Percentiles rank a stretch among this genome's conserved stretches.
Conservation (phyloP, 208 protist genomes). For the Trypanosoma theileri region DNA sequence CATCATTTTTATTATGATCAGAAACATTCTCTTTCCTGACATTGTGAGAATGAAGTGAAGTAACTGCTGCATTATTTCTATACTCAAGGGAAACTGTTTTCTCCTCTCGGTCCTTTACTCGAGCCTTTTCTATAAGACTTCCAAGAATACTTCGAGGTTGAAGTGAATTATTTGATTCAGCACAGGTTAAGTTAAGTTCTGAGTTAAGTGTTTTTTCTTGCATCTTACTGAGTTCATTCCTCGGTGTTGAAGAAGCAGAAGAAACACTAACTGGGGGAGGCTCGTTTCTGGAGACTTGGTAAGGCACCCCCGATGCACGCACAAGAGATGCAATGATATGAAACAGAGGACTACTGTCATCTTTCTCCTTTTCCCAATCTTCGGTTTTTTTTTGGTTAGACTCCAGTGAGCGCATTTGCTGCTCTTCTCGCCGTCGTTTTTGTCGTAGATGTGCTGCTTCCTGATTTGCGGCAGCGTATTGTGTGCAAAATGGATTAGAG, state of each 20-base stretch:
- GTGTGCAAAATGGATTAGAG: conserved; percentile 26
- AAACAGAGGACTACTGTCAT: background rate
- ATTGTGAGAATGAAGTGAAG: background rate
- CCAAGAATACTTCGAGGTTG: conserved; percentile 16
- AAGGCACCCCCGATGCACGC: conserved; percentile 11
- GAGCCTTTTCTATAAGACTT: conserved; percentile 23
- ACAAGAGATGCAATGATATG: conserved; percentile 23
- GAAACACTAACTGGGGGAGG: background rate
- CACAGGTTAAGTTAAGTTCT: background rate
- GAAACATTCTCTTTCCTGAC: too few species aligned
- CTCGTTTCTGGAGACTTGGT: background rate
- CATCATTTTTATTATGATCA: background rate
- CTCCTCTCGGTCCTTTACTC: conserved; percentile 7
- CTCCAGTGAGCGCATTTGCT: background rate
- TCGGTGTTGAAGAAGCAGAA: background rate
- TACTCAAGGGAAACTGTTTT: background rate
- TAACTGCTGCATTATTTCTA: background rate
- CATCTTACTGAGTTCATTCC: too few species aligned
- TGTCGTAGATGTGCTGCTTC: conserved; percentile 9
- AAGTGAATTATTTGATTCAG: background rate
- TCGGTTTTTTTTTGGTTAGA: background rate
- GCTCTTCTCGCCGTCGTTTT: conserved; percentile 3
- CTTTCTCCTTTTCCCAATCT: conserved; percentile 1
- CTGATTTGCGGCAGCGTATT: conserved; percentile 9
- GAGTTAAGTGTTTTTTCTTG: background rate